Percentiles rank a stretch among this genome's conserved stretches.
phyloP scores from a whole-genome alignment of 805 yeast genomes.

The Ogataea salicorniae region DNA sequence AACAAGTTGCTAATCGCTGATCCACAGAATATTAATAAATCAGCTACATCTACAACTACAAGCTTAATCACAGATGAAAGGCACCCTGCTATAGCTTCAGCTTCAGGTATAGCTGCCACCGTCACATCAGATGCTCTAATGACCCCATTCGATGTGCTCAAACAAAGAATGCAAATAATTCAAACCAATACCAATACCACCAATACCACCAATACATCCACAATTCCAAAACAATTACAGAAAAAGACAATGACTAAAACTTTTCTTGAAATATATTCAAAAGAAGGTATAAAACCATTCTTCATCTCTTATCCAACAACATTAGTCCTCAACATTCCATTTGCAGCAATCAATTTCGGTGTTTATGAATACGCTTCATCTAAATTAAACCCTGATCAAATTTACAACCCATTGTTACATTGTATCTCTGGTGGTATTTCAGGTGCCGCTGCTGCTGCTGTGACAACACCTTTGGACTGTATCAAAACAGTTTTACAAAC shows the following conservation, averaged over 20 bases:
- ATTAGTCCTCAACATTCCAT: slow-evolving; percentile 84
- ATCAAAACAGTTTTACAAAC: slow-evolving; percentile 90
- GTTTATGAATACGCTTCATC: slow-evolving; percentile 83
- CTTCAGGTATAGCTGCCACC: slow-evolving; percentile 90
- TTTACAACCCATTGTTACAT: slow-evolving; percentile 85
- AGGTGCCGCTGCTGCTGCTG: slow-evolving; percentile 92
- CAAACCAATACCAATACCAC: slow-evolving; percentile 6
- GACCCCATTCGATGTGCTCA: slow-evolving; percentile 95
- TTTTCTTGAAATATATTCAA: slow-evolving; percentile 38
- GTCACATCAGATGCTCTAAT: slow-evolving; percentile 90
- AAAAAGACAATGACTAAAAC: neutral
- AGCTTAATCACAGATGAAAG: slow-evolving; percentile 53
- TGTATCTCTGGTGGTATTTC: slow-evolving; percentile 91
- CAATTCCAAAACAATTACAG: too few relatives aligned
- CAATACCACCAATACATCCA: neutral
- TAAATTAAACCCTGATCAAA: slow-evolving; percentile 67
- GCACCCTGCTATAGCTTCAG: slow-evolving; percentile 78
- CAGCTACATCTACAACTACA: slow-evolving; percentile 20
- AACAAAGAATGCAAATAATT: slow-evolving; percentile 83
- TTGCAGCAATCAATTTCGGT: slow-evolving; percentile 91
- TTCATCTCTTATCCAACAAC: slow-evolving; percentile 94
- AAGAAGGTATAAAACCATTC: slow-evolving; percentile 75
- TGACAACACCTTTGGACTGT: slow-evolving; percentile 92
- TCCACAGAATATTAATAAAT: slow-evolving; percentile 7
- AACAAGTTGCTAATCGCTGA: slow-evolving; percentile 30